A percentile compares a stretch with the other conserved stretches of the same genome.
These are phyloP conservation scores for Sporisorium iseilematis-ciliati DNA, from an alignment of 1,284 basidiomycete genomes.

Conservation along the genomic window DNA sequence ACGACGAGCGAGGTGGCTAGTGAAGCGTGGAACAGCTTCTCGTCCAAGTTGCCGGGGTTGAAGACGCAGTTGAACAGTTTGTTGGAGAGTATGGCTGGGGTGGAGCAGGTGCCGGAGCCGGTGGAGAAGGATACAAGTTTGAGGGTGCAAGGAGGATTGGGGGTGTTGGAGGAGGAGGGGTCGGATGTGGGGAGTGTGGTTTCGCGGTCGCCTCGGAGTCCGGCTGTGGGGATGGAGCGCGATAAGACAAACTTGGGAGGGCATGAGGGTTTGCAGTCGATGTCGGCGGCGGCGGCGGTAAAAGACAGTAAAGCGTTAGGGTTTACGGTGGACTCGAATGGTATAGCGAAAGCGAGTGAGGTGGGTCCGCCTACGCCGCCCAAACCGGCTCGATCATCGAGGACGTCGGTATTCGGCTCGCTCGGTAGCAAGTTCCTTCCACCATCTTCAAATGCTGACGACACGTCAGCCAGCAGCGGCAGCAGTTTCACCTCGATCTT, in stretches of 20 bases:
- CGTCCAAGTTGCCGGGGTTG: conserved; percentile 28
- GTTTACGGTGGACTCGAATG: conserved; percentile 26
- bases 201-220: conserved; percentile 34
- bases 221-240: not conserved
- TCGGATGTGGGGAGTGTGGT: conserved; percentile 34
- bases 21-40: conserved; percentile 43
- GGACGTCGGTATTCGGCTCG: conserved; percentile 30
- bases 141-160: conserved; percentile 1
- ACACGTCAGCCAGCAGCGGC: not conserved
- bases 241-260: too few species aligned
- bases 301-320: conserved; percentile 26
- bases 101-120: conserved; percentile 16
- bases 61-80: conserved; percentile 40
- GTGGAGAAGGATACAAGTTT: conserved; percentile 6
- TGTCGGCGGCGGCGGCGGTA: conserved; percentile 9
- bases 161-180: conserved; percentile 46
- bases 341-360: conserved; percentile 10
- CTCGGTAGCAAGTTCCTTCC: conserved; percentile 2
- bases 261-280: too few species aligned
- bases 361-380: conserved; percentile 19
- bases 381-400: conserved; percentile 4
- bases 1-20: conserved; percentile 17
- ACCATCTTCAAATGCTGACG: not conserved
- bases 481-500: conserved; percentile 26
- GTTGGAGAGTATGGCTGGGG: conserved; percentile 32